Evolutionary conservation across 306 rosid genomes (phyloP).

Genomic region (Mucuna pruriens): DNA sequence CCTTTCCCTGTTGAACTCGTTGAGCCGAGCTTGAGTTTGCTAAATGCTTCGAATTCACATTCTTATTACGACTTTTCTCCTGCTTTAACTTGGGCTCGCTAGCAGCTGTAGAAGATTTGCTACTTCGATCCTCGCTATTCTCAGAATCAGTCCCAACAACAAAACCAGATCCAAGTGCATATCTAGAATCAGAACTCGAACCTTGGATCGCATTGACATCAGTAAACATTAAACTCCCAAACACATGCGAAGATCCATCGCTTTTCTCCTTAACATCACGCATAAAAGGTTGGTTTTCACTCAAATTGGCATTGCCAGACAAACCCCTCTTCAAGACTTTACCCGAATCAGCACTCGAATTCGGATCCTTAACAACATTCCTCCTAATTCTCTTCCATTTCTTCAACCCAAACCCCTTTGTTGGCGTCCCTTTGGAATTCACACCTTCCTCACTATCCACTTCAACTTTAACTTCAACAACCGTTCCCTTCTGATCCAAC

Average conservation of each 20-base stretch:
- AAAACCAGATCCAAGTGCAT: conserved; percentile 68
- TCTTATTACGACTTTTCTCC: conserved; percentile 61
- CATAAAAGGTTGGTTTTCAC: conserved; percentile 42
- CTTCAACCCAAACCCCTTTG: conserved; percentile 48
- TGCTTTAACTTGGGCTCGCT: conserved; percentile 66
- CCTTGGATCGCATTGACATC: conserved; percentile 54
- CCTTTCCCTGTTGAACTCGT: conserved; percentile 61
- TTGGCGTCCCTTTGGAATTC: conserved; percentile 40
- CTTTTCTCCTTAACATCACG: conserved; percentile 57
- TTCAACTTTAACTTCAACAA: conserved; percentile 28
- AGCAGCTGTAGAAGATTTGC: conserved; percentile 92
- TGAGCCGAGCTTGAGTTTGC: conserved; percentile 57
- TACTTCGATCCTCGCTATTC: conserved; percentile 81
- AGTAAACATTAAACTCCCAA: conserved; percentile 54
- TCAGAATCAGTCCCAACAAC: conserved; percentile 83
- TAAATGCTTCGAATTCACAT: conserved; percentile 45
- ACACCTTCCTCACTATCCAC: conserved; percentile 39
- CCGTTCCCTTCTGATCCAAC: conserved; percentile 34
- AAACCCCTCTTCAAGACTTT: conserved; percentile 74
- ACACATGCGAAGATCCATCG: conserved; percentile 59
- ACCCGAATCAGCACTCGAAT: conserved; percentile 51
- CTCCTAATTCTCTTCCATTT: conserved; percentile 53
- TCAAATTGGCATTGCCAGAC: conserved; percentile 51
- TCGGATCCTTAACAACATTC: conserved; percentile 51
- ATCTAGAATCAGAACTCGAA: conserved; percentile 69